Evolutionary conservation across 495 filamentous ascomycete genomes (phyloP).

Genomic region (Tetracladium marchalianum): DNA sequence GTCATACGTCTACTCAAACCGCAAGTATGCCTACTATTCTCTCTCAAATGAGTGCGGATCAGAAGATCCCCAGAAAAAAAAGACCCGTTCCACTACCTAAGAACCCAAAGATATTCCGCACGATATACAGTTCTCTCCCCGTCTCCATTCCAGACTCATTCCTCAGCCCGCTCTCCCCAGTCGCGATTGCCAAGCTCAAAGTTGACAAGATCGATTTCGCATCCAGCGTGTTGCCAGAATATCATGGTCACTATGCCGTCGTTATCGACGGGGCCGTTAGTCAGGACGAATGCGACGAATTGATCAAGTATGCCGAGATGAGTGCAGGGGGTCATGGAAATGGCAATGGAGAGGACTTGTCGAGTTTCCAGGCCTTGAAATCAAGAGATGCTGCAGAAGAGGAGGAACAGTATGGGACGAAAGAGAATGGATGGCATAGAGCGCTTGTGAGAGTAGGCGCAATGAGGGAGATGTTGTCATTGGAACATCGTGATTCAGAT

Average conservation of each 20-base stretch:
- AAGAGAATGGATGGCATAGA: constrained; percentile 39
- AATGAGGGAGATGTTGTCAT: constrained; percentile 45
- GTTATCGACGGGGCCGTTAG: constrained; percentile 56
- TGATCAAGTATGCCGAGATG: constrained; percentile 49
- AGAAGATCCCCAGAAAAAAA: too few species aligned
- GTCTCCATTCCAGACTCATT: constrained; percentile 24
- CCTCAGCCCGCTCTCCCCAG: constrained; percentile 17
- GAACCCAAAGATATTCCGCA: constrained; percentile 3
- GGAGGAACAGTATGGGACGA: not conserved
- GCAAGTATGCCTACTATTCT: too few species aligned
- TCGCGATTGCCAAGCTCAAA: constrained; percentile 13
- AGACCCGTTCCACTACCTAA: too few species aligned
- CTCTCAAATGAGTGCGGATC: too few species aligned
- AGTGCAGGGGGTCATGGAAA: constrained; percentile 23
- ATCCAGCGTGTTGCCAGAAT: constrained; percentile 39
- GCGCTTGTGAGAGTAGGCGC: constrained; percentile 62
- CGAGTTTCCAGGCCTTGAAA: too few species aligned
- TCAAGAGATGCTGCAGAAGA: too few species aligned
- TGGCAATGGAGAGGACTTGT: not conserved
- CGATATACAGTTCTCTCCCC: constrained; percentile 23
- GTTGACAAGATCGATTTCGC: constrained; percentile 40
- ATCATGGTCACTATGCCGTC: constrained; percentile 36
- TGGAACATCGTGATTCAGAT: constrained; percentile 56
- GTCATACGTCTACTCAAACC: too few species aligned
- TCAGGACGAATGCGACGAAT: constrained; percentile 45